Evolutionary conservation across 352 stramenopile species (phyloP), one percentile per base, ranked within the genome.

Genomic region (Aphanomyces stellatus): DNA sequence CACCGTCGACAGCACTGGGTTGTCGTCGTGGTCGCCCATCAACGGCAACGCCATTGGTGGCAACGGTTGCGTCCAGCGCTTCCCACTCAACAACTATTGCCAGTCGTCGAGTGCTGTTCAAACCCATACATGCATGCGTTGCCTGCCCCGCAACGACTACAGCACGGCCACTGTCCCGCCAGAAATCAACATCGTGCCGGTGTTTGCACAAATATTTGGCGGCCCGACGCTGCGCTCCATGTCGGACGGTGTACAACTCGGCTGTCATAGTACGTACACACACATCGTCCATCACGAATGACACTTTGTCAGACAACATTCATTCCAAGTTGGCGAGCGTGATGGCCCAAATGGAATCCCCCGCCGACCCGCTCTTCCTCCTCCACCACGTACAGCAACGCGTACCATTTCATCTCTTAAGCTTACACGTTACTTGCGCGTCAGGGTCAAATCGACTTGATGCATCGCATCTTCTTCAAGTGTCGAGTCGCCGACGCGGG

Each of bases 311-410:
- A 67, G 60, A 67, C 34, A 57, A 37, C 28, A 59, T 67, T 13
- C 60, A 67, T 41, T 24, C 28, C 7, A 53, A 37, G 4, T 25
- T 67, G 10, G 43, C 28, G 3, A 33, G 41, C 31, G 33, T 41
- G 24, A 83, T 93, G 72, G 74, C 65, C 15, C 79, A 72, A 17
- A 78, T 74, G 19, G 69, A 69, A 4, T 76, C 76, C 6, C 66
- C 78, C 6, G 80, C 78, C 33, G 84, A 93, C 34, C 81, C 82
- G 11, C 80, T 90, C 51, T 92, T 87, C 72, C 90, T 80, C 74
- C 79, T 71, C 53, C 80, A 88, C 53, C 84, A 90, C 24, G 56
- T 64, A 64, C 30, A 25, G 2, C 19, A n/a, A n/a, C 15, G 4
- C n/a, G 6, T 42, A 60, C 22, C 4, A 4, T 22, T 11, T 42